A percentile compares a stretch with the other conserved stretches of the same genome.
phyloP scores from a whole-genome alignment of 257 asterid genomes.

The Nicotiana obtusifolia region DNA sequence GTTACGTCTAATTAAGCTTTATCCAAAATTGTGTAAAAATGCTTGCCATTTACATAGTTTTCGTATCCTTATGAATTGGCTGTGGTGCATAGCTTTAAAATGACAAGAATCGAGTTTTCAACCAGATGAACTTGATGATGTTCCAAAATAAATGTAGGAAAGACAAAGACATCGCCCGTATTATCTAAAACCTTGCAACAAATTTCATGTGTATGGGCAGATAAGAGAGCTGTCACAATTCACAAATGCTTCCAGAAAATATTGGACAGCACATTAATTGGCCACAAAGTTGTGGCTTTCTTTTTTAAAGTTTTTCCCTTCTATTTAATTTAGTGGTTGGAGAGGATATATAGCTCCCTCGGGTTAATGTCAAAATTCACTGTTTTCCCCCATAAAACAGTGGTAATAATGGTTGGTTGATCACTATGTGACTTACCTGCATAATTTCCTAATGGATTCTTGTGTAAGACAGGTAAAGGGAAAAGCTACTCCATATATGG shows the following conservation, averaged over 20 bases:
- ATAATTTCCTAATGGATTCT: neutral
- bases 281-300: neutral
- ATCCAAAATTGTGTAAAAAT: neutral
- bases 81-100: neutral
- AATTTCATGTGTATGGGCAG: neutral
- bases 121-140: neutral
- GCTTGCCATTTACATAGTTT: neutral
- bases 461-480: neutral
- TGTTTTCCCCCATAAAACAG: neutral
- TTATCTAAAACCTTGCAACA: neutral
- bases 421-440: neutral
- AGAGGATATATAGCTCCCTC: neutral
- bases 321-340: neutral
- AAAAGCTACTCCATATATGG: neutral
- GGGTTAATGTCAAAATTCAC: neutral
- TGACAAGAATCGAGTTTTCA: neutral
- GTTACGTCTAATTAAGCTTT: neutral
- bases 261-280: neutral
- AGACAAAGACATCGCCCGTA: neutral
- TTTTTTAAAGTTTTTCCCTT: neutral
- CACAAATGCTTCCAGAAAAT: neutral
- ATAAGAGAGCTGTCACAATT: neutral
- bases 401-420: no score
- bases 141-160: neutral
- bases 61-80: neutral